phyloP scores from a whole-genome alignment of 768 basidiomycete genomes.

The Kwoniella dejecticola region DNA sequence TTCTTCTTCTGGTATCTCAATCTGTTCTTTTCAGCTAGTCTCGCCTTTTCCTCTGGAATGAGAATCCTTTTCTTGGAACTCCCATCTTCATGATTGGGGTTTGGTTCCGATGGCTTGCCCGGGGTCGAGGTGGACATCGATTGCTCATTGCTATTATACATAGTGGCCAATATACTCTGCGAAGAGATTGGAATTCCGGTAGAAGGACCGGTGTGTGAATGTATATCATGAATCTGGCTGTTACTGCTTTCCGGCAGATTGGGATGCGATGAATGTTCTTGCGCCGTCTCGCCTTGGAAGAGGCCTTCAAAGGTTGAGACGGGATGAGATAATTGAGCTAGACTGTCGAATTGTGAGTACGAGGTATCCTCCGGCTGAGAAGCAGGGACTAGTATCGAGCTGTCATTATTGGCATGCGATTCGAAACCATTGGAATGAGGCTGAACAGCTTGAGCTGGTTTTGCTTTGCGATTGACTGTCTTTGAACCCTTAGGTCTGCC shows the following conservation, averaged over 20 bases:
- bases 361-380: conserved; percentile 8
- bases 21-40: background rate
- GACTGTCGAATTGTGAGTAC: conserved; percentile 1
- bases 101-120: background rate
- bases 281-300: background rate
- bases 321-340: background rate
- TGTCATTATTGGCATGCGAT: too few relatives aligned
- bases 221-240: too few relatives aligned
- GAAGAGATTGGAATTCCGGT: too few relatives aligned
- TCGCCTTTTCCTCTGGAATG: background rate
- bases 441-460: background rate
- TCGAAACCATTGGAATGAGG: background rate
- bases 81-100: background rate
- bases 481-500: conserved; percentile 23
- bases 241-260: too few relatives aligned
- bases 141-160: background rate
- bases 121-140: background rate
- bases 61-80: background rate
- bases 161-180: too few relatives aligned
- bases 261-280: background rate
- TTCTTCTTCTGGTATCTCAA: background rate
- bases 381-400: conserved; percentile 1
- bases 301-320: background rate
- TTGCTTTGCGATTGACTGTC: conserved; percentile 3
- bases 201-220: too few relatives aligned